Base-by-base conservation (phyloP, 164 flowering plant genomes). In the Tetracentron sinense region DNA sequence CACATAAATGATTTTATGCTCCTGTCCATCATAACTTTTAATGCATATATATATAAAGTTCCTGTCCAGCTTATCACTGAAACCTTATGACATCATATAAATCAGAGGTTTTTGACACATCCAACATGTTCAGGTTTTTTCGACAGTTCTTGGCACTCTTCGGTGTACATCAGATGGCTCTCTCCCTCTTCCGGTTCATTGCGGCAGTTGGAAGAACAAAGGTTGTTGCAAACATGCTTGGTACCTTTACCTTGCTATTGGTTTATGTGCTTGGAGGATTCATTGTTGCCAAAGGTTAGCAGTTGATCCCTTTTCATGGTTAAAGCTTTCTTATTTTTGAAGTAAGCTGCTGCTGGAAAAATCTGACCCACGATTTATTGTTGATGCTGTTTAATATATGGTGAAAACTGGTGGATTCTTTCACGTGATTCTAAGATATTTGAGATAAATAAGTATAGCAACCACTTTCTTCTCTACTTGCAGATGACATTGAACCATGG, bases 231-330 rank as follows among this genome's bases (percentile, higher is more conserved):
- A 72, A 75, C 60, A 70, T 83, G 2, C 69, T 80, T 15, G 83
- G 85, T 26, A 78, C 82, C 31, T 80, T 81, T 56, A 62, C 78
- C 49, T 62, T 83, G 70, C 66, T 85, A 7, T 1, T 80, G 59
- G 77, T 83, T 29, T 85, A 83, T 71, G 74, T 80, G 20, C 79
- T 85, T 23, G 87, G 90, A 64, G 90, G 90, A 26, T 85, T 80
- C 56, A 77, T 85, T 17, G 63, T 85, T 30, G 68, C 86, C 49
- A 85, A 79, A 80, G 78, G 90, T 85, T 19, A 68, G 79, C 19
- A 38, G 22, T 29, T 4, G 1, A 15, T 53, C 44, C 58, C 35
- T 20, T n/a, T 27, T 27, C 4, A 21, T 3, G 6, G 22, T 28
- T 22, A 55, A 26, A 59, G 7, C 2, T 54, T 23, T 57, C 30